These are phyloP conservation scores for Macrolepiota albuminosa DNA, from an alignment of 768 basidiomycete species.

Conservation along the genomic window DNA sequence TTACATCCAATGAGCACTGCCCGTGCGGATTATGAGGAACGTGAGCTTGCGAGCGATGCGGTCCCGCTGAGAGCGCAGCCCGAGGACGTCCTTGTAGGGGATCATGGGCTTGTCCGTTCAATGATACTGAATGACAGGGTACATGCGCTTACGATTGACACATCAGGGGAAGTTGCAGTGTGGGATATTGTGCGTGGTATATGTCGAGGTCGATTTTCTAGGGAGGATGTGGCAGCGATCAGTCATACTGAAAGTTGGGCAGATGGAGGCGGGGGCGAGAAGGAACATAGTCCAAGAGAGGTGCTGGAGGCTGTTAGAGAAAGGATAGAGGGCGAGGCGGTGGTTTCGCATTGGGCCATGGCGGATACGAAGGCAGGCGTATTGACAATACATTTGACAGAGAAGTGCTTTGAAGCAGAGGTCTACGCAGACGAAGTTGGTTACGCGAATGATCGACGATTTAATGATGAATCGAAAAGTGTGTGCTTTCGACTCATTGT, in stretches of 20 bases:
- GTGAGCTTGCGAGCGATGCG: conserved; percentile 84
- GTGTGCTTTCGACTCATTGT: conserved; percentile 25
- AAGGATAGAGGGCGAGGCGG: conserved; percentile 92
- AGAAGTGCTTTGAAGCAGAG: conserved; percentile 91
- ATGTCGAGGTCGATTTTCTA: conserved; percentile 68
- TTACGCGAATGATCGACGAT: conserved; percentile 51
- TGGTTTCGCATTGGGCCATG: conserved; percentile 77
- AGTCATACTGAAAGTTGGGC: conserved; percentile 44
- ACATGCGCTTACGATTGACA: conserved; percentile 89
- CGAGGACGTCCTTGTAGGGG: conserved; percentile 70
- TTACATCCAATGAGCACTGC: conserved; percentile 32
- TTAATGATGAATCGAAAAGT: conserved; percentile 81
- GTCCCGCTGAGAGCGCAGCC: conserved; percentile 48
- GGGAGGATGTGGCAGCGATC: conserved; percentile 61
- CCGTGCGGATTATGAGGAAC: conserved; percentile 53
- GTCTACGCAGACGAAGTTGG: conserved; percentile 92
- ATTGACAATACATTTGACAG: conserved; percentile 81
- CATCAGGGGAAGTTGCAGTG: conserved; percentile 79
- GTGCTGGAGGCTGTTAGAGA: conserved; percentile 84
- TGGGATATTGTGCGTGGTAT: conserved; percentile 85
- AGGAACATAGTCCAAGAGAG: conserved; percentile 69
- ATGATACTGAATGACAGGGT: conserved; percentile 83
- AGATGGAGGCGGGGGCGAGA: conserved; percentile 32
- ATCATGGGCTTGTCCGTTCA: conserved; percentile 77
- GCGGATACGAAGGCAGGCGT: conserved; percentile 90